phyloP scores from a whole-genome alignment of 1,139 yeast species.

The Sugiyamaella novakii region DNA sequence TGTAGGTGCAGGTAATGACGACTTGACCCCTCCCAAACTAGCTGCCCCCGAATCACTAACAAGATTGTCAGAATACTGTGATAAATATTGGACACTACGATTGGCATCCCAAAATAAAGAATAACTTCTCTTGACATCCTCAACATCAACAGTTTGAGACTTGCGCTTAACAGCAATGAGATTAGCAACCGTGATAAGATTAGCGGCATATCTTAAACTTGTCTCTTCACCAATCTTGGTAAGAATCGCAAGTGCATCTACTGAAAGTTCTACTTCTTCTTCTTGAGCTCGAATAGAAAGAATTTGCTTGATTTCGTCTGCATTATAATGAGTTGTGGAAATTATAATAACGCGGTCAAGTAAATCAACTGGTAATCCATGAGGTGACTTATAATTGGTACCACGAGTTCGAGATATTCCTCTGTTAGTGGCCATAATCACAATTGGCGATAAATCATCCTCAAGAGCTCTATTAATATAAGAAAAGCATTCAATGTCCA shows the following conservation, averaged over 20 bases:
- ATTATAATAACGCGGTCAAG: slow-evolving; percentile 93
- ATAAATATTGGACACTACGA: slow-evolving; percentile 63
- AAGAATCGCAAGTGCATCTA: slow-evolving; percentile 84
- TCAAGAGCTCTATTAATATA: slow-evolving; percentile 95
- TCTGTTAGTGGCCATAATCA: slow-evolving; percentile 97
- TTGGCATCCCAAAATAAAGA: slow-evolving; percentile 83
- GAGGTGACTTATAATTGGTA: slow-evolving; percentile 91
- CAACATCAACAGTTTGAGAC: slow-evolving; percentile 66
- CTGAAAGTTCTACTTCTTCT: slow-evolving; percentile 85
- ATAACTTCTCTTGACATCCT: slow-evolving; percentile 86
- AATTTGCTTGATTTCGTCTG: slow-evolving; percentile 83
- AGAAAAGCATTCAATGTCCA: slow-evolving; percentile 95
- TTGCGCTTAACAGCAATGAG: slow-evolving; percentile 84
- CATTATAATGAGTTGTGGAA: slow-evolving; percentile 74
- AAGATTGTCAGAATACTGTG: slow-evolving; percentile 33
- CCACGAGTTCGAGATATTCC: slow-evolving; percentile 94
- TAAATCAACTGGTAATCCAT: slow-evolving; percentile 92
- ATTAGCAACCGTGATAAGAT: slow-evolving; percentile 85
- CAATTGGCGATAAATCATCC: slow-evolving; percentile 95
- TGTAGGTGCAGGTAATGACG: background rate
- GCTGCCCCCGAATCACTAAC: slow-evolving; percentile 36
- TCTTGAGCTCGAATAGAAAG: slow-evolving; percentile 91
- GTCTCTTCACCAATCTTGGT: slow-evolving; percentile 94
- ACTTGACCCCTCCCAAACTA: slow-evolving; percentile 23
- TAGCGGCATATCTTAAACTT: slow-evolving; percentile 88